phyloP scores from a whole-genome alignment of 176 grass and related monocot species.

The Triticum monococcum region DNA sequence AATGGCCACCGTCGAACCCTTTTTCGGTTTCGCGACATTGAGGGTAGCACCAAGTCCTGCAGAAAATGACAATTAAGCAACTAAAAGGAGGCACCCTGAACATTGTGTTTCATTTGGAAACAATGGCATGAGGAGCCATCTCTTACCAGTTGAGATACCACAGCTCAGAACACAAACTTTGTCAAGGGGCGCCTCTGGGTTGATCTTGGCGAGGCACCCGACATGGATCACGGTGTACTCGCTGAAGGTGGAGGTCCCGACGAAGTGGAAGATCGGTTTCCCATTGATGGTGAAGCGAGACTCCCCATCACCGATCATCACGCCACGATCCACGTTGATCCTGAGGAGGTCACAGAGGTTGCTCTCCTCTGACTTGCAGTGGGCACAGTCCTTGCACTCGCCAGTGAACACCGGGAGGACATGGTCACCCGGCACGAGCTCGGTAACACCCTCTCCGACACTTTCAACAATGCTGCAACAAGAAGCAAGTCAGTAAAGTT shows the following conservation, averaged over 20 bases:
- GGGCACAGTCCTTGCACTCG: conserved; percentile 83
- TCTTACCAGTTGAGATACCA: conserved; percentile 75
- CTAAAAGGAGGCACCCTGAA: background rate
- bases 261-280: conserved; percentile 79
- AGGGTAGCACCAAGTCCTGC: conserved; percentile 74
- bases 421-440: conserved; percentile 72
- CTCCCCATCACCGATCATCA: conserved; percentile 66
- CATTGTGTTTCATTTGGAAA: background rate
- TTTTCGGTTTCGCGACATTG: conserved; percentile 76
- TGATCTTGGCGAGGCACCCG: conserved; percentile 72
- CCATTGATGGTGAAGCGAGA: conserved; percentile 64
- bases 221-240: conserved; percentile 91
- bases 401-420: conserved; percentile 90
- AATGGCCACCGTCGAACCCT: conserved; percentile 66
- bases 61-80: background rate
- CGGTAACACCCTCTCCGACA: conserved; percentile 63
- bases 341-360: conserved; percentile 90
- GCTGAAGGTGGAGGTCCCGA: conserved; percentile 82
- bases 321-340: conserved; percentile 70
- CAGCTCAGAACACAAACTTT: conserved; percentile 87
- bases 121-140: background rate
- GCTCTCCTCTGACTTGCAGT: conserved; percentile 86
- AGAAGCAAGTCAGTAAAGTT: background rate
- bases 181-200: conserved; percentile 62
- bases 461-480: conserved; percentile 73